Percentiles rank a stretch among this genome's conserved stretches.
phyloP scores from a whole-genome alignment of 1,139 yeast genomes.

The Sugiyamaella paludigena region DNA sequence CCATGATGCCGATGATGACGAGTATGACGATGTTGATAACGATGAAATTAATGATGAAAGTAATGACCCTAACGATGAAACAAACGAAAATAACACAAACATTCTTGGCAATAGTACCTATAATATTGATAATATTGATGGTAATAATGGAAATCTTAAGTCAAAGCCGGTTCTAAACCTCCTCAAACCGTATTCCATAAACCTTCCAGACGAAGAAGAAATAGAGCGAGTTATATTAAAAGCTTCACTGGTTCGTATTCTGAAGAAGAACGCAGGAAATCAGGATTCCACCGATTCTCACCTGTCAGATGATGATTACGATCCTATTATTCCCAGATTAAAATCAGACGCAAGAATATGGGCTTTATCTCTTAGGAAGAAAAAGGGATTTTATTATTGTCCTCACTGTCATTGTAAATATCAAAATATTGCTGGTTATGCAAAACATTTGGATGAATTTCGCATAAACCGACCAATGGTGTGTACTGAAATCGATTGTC shows the following conservation, averaged over 20 bases:
- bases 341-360: conserved; percentile 15
- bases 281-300: no score
- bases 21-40: neutral
- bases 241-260: no score
- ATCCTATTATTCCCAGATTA: conserved; percentile 1
- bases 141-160: neutral
- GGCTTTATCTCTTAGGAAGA: conserved; percentile 25
- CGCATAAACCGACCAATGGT: conserved; percentile 44
- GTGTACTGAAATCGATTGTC: conserved; percentile 57
- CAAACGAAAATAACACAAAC: no score
- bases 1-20: neutral
- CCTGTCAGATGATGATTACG: neutral
- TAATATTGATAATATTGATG: neutral
- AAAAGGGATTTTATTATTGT: conserved; percentile 52
- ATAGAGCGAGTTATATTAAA: no score
- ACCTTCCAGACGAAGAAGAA: no score
- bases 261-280: no score
- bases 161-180: no score
- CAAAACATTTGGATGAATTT: conserved; percentile 47
- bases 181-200: no score
- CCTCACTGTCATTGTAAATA: conserved; percentile 49
- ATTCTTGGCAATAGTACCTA: no score
- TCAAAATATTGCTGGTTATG: conserved; percentile 43
- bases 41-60: no score
- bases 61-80: no score